Conservation (phyloP, 495 filamentous ascomycete species). For the Pyrenula massariospora region DNA sequence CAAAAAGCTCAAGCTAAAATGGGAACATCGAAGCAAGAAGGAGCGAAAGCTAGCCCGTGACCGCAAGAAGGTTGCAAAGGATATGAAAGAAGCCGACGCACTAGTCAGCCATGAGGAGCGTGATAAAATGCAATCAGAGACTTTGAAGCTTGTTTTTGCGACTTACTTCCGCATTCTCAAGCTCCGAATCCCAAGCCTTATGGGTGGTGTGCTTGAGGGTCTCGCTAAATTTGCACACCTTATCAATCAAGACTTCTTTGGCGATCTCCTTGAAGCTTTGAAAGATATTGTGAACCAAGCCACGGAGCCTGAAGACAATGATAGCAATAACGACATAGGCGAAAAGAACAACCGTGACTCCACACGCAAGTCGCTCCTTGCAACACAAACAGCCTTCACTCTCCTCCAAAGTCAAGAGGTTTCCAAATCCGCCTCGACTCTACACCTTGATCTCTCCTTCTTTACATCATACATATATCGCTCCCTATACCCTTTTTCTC, state of each 20-base stretch:
- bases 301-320: slow-evolving; percentile 36
- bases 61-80: slow-evolving; percentile 77
- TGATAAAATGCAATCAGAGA: slow-evolving; percentile 86
- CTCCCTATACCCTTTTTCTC: slow-evolving; percentile 59
- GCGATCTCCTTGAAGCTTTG: slow-evolving; percentile 84
- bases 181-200: slow-evolving; percentile 57
- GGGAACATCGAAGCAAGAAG: slow-evolving; percentile 63
- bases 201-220: slow-evolving; percentile 90
- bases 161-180: slow-evolving; percentile 92
- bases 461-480: slow-evolving; percentile 90
- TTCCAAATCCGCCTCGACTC: slow-evolving; percentile 45
- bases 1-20: slow-evolving; percentile 64
- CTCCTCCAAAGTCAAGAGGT: slow-evolving; percentile 81
- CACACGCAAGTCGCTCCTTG: slow-evolving; percentile 80
- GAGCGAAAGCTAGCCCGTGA: slow-evolving; percentile 67
- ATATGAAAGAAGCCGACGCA: slow-evolving; percentile 87
- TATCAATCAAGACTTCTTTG: slow-evolving; percentile 98
- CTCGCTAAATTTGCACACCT: slow-evolving; percentile 85
- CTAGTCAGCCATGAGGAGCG: slow-evolving; percentile 81
- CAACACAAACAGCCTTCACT: slow-evolving; percentile 89
- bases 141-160: slow-evolving; percentile 87
- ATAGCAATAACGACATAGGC: slow-evolving; percentile 31
- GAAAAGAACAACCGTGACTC: slow-evolving; percentile 44
- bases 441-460: slow-evolving; percentile 85
- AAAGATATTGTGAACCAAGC: slow-evolving; percentile 77